Conservation (phyloP, 2,329 filamentous ascomycete genomes). For the Gnomoniopsis smithogilvyi region DNA sequence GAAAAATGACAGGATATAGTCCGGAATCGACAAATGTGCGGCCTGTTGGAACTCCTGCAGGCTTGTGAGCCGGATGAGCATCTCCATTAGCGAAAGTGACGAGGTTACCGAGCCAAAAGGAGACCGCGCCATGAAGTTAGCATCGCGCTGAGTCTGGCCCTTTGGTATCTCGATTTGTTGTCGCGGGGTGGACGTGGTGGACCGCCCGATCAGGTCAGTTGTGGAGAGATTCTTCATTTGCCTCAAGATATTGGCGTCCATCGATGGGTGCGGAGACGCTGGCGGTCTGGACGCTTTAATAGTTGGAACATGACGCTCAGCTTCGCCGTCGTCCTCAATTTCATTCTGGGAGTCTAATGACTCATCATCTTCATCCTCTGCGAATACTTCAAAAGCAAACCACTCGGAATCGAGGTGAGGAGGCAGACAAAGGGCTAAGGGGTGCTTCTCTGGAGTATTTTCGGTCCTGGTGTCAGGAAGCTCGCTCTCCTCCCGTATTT, state of each 20-base stretch:
- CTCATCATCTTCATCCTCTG: constrained; percentile 56
- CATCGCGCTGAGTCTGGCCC: constrained; percentile 15
- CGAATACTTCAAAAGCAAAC: constrained; percentile 85
- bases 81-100: constrained; percentile 76
- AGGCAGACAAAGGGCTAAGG: constrained; percentile 57
- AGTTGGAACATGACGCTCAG: constrained; percentile 23
- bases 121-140: constrained; percentile 37
- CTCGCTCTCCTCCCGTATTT: constrained; percentile 38
- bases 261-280: constrained; percentile 23
- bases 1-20: constrained; percentile 88
- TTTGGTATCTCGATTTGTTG: constrained; percentile 2
- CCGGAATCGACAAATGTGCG: constrained; percentile 83
- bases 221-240: constrained; percentile 35
- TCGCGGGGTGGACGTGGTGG: background rate
- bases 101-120: constrained; percentile 51
- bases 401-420: constrained; percentile 81
- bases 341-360: constrained; percentile 31
- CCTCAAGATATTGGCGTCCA: constrained; percentile 37
- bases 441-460: constrained; percentile 8
- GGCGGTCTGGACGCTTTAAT: constrained; percentile 2
- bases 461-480: background rate
- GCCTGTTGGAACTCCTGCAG: constrained; percentile 90
- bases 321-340: constrained; percentile 26
- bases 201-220: constrained; percentile 7
- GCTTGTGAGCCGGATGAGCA: constrained; percentile 79